Conservation (phyloP, 306 rosid genomes). For the Corylus heterophylla region DNA sequence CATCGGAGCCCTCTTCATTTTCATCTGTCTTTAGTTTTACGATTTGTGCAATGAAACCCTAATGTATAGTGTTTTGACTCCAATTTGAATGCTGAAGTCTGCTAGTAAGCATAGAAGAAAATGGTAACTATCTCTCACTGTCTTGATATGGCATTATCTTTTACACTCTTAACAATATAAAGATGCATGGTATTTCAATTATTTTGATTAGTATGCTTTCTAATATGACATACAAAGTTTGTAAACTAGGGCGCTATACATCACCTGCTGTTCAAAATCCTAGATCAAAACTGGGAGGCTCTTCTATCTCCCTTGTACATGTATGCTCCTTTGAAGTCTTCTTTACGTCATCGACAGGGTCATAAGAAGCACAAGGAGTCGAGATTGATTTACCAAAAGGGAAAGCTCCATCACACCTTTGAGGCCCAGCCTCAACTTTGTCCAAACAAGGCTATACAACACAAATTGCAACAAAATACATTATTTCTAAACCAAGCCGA, state of each 20-base stretch:
- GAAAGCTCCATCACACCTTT: slow-evolving; percentile 28
- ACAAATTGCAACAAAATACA: slow-evolving; percentile 17
- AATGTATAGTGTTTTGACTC: not conserved
- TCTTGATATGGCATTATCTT: too few relatives aligned
- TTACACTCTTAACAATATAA: too few relatives aligned
- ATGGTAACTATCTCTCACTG: not conserved
- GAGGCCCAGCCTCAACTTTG: slow-evolving; percentile 35
- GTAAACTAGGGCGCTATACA: not conserved
- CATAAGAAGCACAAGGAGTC: slow-evolving; percentile 25
- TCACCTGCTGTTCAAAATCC: slow-evolving; percentile 53
- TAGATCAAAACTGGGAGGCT: slow-evolving; percentile 72
- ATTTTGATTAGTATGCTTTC: too few relatives aligned
- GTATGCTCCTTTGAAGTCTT: slow-evolving; percentile 35
- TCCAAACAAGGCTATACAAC: slow-evolving; percentile 37
- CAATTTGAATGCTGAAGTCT: not conserved
- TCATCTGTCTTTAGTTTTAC: not conserved
- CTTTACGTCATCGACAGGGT: slow-evolving; percentile 27
- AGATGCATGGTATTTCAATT: too few relatives aligned
- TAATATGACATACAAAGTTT: too few relatives aligned
- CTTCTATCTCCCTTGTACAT: slow-evolving; percentile 29
- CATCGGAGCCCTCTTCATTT: too few relatives aligned
- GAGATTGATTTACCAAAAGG: slow-evolving; percentile 26
- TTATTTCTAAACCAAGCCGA: slow-evolving; percentile 21
- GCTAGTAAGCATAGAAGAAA: not conserved
- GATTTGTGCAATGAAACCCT: not conserved